Percentiles rank a stretch among this genome's conserved stretches.
Conservation (phyloP, 2,329 filamentous ascomycete genomes). For the Arthroderma sp. region DNA sequence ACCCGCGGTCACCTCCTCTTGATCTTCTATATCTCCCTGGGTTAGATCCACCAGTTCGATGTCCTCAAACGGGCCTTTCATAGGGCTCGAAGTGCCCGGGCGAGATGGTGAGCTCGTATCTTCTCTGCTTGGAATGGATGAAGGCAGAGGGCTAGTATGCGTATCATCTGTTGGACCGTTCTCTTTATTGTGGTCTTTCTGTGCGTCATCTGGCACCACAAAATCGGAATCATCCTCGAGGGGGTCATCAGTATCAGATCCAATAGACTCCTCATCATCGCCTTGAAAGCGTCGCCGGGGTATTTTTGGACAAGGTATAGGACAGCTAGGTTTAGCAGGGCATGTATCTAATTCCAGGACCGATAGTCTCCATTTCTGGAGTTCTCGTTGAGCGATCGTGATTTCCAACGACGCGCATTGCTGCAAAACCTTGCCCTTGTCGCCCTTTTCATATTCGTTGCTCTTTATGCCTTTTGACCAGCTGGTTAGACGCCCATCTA, state of each 20-base stretch:
- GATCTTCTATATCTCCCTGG: constrained; percentile 13
- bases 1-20: neutral
- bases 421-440: constrained; percentile 37
- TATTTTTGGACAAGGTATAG: constrained; percentile 2
- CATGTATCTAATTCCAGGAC: constrained; percentile 28
- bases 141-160: neutral
- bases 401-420: constrained; percentile 51
- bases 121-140: neutral
- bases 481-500: constrained; percentile 45
- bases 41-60: constrained; percentile 28
- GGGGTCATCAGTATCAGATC: constrained; percentile 20
- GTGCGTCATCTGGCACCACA: constrained; percentile 19
- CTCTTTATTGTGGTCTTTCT: no score
- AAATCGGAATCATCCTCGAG: constrained; percentile 21
- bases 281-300: constrained; percentile 5
- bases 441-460: constrained; percentile 42
- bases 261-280: constrained; percentile 26
- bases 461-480: constrained; percentile 42
- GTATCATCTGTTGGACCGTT: neutral
- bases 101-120: neutral
- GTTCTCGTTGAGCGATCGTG: constrained; percentile 49
- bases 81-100: neutral
- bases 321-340: constrained; percentile 18
- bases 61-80: neutral
- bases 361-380: constrained; percentile 34